Percentiles rank a stretch among this genome's conserved stretches.
Evolutionary conservation across 257 asterid species (phyloP).

Genomic region (Scutellaria barbata): DNA sequence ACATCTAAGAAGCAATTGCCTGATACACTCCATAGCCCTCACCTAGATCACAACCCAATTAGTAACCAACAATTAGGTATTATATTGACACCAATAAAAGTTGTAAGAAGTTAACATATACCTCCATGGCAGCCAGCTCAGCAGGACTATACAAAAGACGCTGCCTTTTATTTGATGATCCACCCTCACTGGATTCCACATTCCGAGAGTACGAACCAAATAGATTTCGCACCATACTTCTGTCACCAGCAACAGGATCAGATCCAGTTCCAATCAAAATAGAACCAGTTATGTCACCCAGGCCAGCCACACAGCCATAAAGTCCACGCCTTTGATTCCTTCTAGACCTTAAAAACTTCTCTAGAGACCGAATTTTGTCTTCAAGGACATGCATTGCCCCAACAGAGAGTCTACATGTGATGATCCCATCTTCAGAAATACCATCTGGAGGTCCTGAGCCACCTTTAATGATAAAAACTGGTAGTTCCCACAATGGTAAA

Average conservation of each 20-base stretch:
- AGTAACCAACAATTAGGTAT: slow-evolving; percentile 31
- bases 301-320: slow-evolving; percentile 93
- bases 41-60: slow-evolving; percentile 59
- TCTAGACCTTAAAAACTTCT: slow-evolving; percentile 85
- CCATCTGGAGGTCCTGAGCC: slow-evolving; percentile 56
- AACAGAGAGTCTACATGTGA: slow-evolving; percentile 75
- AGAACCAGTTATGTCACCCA: slow-evolving; percentile 88
- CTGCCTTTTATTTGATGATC: slow-evolving; percentile 74
- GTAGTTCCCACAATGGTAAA: slow-evolving; percentile 95
- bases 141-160: slow-evolving; percentile 86
- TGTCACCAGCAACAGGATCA: slow-evolving; percentile 75
- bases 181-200: slow-evolving; percentile 62
- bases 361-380: slow-evolving; percentile 89
- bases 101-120: slow-evolving; percentile 33
- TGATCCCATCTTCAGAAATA: slow-evolving; percentile 60
- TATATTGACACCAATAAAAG: slow-evolving; percentile 34
- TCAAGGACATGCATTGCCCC: slow-evolving; percentile 84
- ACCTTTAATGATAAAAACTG: slow-evolving; percentile 76
- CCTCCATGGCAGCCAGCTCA: slow-evolving; percentile 99
- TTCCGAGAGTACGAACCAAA: slow-evolving; percentile 78
- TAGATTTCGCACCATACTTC: slow-evolving; percentile 79
- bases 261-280: slow-evolving; percentile 81
- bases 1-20: slow-evolving; percentile 94
- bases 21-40: slow-evolving; percentile 94
- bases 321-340: slow-evolving; percentile 91